Evolutionary conservation across 345 rosid species (phyloP).

Genomic region (Excoecaria agallocha): DNA sequence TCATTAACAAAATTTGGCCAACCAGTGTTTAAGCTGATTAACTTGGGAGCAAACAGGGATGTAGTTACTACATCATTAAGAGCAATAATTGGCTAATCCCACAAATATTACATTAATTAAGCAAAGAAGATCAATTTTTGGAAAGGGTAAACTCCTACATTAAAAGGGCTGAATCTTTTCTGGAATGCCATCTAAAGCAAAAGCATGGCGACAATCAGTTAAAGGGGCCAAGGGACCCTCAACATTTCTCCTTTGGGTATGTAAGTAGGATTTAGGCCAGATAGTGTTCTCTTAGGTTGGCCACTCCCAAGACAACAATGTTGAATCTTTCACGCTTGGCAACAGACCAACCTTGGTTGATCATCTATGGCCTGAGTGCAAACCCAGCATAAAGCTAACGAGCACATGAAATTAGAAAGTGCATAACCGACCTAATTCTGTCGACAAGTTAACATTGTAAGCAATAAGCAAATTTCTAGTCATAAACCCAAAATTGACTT

Average conservation of each 20-base stretch:
- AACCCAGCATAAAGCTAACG: neutral
- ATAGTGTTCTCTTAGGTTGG: neutral
- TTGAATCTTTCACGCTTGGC: neutral
- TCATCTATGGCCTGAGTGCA: neutral
- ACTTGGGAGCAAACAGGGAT: neutral
- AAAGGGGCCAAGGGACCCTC: neutral
- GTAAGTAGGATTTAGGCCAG: neutral
- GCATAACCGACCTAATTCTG: neutral
- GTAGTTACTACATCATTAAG: neutral
- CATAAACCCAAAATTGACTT: neutral
- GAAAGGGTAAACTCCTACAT: neutral
- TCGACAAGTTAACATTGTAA: neutral
- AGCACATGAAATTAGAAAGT: neutral
- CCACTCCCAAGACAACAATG: neutral
- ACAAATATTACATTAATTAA: neutral
- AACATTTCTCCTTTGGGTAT: neutral
- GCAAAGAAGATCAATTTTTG: neutral
- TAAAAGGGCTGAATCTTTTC: neutral
- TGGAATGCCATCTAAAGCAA: too few relatives aligned
- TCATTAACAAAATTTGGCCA: neutral
- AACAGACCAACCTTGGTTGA: neutral
- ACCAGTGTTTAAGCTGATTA: neutral
- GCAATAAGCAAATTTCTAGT: neutral
- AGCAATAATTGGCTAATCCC: neutral
- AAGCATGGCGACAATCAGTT: too few relatives aligned